Evolutionary conservation across 345 rosid genomes (phyloP).

Genomic region (Viola odorata): DNA sequence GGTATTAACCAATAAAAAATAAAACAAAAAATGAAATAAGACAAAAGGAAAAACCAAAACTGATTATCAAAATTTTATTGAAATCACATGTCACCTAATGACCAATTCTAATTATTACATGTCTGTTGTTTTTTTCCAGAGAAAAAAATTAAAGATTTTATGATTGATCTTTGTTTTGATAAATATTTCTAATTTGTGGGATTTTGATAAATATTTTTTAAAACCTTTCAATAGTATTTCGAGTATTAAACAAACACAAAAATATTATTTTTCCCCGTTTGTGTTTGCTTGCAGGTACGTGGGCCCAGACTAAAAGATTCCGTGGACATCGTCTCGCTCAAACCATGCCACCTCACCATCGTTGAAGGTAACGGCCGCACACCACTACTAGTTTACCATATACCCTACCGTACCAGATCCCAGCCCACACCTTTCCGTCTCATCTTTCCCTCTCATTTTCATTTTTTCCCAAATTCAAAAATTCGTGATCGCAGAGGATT

Average conservation of each 20-base stretch:
- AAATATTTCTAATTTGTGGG: no score
- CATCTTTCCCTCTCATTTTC: background rate
- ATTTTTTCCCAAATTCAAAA: constrained; percentile 8
- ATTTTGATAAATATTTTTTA: no score
- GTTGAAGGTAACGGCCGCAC: constrained; percentile 42
- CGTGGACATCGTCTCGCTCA: constrained; percentile 70
- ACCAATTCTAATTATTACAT: no score
- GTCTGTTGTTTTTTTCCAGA: no score
- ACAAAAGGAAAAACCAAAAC: no score
- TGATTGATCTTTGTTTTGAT: no score
- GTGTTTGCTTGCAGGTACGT: constrained; percentile 46
- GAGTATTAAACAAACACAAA: background rate
- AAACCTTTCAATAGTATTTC: no score
- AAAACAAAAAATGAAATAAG: no score
- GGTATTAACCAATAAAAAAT: no score
- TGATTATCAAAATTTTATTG: no score
- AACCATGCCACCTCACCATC: constrained; percentile 81
- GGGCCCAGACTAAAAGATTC: constrained; percentile 77
- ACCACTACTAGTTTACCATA: background rate
- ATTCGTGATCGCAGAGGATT: constrained; percentile 20
- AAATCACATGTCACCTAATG: no score
- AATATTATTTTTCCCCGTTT: background rate
- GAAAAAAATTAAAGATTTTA: no score
- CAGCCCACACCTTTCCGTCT: background rate
- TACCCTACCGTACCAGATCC: background rate